phyloP scores from a whole-genome alignment of 73 alveolate genomes.

The Diophrys sp. region DNA sequence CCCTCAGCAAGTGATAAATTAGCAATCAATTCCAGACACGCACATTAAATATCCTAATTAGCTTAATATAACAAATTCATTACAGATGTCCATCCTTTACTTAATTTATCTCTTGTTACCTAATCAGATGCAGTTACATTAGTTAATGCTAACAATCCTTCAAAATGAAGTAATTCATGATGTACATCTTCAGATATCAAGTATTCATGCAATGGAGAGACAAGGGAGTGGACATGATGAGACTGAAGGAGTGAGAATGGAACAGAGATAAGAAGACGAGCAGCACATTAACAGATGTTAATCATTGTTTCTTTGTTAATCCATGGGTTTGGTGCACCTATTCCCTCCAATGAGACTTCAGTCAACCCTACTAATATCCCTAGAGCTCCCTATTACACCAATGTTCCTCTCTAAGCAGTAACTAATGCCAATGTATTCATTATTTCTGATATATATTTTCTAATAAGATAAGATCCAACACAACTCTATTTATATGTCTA shows the following conservation, averaged over 20 bases:
- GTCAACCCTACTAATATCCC: too few relatives aligned
- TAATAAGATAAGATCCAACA: background rate
- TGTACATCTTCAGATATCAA: background rate
- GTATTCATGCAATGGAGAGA: background rate
- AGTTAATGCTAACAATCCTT: background rate
- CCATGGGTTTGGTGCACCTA: background rate
- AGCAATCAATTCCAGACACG: background rate
- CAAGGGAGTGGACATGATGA: background rate
- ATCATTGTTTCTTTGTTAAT: background rate
- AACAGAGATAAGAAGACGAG: background rate
- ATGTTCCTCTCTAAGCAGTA: background rate
- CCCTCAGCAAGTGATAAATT: background rate
- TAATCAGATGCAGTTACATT: background rate
- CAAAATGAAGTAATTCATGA: background rate
- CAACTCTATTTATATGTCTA: background rate
- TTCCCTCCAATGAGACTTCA: background rate
- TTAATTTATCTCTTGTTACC: background rate
- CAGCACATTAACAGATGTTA: background rate
- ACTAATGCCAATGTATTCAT: background rate
- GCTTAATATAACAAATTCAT: background rate
- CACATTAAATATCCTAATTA: background rate
- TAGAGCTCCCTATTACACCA: background rate
- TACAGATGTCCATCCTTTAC: background rate
- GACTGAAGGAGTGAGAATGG: background rate
- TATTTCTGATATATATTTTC: background rate